A percentile compares a stretch with the other conserved stretches of the same genome.
These are phyloP conservation scores for Butyriboletus appendiculatus DNA, from an alignment of 1,284 basidiomycete species.

Conservation along the genomic window DNA sequence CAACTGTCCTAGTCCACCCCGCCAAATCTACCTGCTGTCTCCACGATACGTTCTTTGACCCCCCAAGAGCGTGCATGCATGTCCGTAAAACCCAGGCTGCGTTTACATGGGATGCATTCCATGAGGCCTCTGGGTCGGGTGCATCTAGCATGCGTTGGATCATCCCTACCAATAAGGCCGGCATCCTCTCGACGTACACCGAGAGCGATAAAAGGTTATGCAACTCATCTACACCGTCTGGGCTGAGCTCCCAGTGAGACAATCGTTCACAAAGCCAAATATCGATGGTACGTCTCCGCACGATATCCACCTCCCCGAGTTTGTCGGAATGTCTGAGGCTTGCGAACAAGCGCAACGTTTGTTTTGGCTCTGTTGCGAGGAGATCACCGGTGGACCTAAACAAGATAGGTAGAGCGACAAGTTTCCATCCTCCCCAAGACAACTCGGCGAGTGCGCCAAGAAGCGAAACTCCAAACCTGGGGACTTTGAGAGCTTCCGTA, in stretches of 20 bases:
- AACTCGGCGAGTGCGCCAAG: constrained; percentile 61
- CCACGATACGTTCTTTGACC: constrained; percentile 41
- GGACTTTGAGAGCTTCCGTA: constrained; percentile 42
- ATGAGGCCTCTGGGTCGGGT: constrained; percentile 36
- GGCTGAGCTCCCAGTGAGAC: constrained; percentile 35
- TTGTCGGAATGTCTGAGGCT: constrained; percentile 47
- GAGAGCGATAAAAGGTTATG: constrained; percentile 54
- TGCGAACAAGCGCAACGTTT: constrained; percentile 52
- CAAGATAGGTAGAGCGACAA: constrained; percentile 58
- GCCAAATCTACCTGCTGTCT: constrained; percentile 43
- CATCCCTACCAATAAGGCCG: constrained; percentile 49
- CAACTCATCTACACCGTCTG: constrained; percentile 39
- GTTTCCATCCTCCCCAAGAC: constrained; percentile 74
- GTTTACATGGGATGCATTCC: constrained; percentile 41
- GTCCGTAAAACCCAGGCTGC: constrained; percentile 54
- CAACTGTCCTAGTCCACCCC: constrained; percentile 46
- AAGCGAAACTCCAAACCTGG: constrained; percentile 52
- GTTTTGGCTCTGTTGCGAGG: constrained; percentile 42
- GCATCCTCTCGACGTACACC: constrained; percentile 47
- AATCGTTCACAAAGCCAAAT: constrained; percentile 40
- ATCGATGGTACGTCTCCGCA: constrained; percentile 56
- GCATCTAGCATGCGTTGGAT: constrained; percentile 46
- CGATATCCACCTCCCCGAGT: constrained; percentile 54
- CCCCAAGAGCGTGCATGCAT: constrained; percentile 48
- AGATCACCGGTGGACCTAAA: constrained; percentile 50